Conservation (phyloP, 2,329 filamentous ascomycete species). For the Fusarium redolens region DNA sequence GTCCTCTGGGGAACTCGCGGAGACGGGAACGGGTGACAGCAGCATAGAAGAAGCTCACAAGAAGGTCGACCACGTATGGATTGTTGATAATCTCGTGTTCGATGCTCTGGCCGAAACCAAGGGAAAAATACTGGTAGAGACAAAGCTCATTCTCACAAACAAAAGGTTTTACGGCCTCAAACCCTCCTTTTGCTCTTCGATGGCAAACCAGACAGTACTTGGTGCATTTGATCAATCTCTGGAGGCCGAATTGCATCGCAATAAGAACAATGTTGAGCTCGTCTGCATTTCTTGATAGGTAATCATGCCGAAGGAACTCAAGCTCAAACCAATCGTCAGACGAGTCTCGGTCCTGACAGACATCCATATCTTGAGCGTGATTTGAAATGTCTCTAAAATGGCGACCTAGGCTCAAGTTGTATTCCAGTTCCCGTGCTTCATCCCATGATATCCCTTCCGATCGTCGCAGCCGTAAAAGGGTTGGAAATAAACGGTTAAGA, state of each 20-base stretch:
- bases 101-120: constrained; percentile 87
- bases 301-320: constrained; percentile 45
- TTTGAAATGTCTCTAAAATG: neutral
- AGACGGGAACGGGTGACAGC: constrained; percentile 58
- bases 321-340: constrained; percentile 17
- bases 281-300: constrained; percentile 45
- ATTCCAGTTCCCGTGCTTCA: constrained; percentile 34
- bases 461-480: constrained; percentile 69
- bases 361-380: neutral
- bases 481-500: constrained; percentile 72
- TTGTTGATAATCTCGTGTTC: constrained; percentile 86
- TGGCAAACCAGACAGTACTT: constrained; percentile 92
- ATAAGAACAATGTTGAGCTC: constrained; percentile 64
- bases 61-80: constrained; percentile 84
- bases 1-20: constrained; percentile 58
- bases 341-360: neutral
- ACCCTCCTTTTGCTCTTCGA: constrained; percentile 69
- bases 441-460: constrained; percentile 70
- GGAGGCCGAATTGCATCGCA: constrained; percentile 80
- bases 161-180: constrained; percentile 80
- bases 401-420: constrained; percentile 11
- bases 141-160: constrained; percentile 83
- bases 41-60: constrained; percentile 83
- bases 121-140: constrained; percentile 85
- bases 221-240: constrained; percentile 82